A percentile compares a stretch with the other conserved stretches of the same genome.
These are phyloP conservation scores for Daldinia eschscholtzii DNA, from an alignment of 2,329 filamentous ascomycete species.

Conservation along the genomic window DNA sequence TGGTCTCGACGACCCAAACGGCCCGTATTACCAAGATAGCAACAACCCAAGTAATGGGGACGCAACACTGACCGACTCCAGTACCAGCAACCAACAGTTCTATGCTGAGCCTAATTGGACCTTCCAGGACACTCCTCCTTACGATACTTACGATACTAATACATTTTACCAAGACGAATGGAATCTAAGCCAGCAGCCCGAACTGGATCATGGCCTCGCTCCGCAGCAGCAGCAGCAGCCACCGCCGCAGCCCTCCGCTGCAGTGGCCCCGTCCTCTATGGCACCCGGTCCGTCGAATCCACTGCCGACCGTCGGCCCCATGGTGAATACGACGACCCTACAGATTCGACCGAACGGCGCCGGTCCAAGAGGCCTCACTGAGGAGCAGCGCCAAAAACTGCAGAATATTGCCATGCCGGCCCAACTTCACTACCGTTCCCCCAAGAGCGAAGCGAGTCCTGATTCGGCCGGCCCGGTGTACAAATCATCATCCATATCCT, in stretches of 20 bases:
- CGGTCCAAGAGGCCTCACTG: conserved; percentile 62
- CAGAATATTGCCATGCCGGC: conserved; percentile 74
- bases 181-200: conserved; percentile 50
- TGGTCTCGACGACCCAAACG: conserved; percentile 60
- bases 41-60: conserved; percentile 50
- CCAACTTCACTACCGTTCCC: conserved; percentile 71
- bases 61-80: conserved; percentile 42
- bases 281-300: conserved; percentile 54
- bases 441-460: conserved; percentile 69
- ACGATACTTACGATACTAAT: conserved; percentile 59
- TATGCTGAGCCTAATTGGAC: conserved; percentile 61
- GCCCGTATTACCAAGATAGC: conserved; percentile 49
- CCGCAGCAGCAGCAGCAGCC: conserved; percentile 53
- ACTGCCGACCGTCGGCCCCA: conserved; percentile 49
- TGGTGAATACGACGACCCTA: conserved; percentile 47
- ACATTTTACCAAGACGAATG: conserved; percentile 54
- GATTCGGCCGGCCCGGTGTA: conserved; percentile 66
- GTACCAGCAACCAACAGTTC: conserved; percentile 48
- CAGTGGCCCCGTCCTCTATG: conserved; percentile 48
- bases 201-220: conserved; percentile 49
- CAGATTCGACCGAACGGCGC: conserved; percentile 48
- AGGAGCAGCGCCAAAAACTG: conserved; percentile 71
- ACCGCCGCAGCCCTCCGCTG: conserved; percentile 52
- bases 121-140: conserved; percentile 63
- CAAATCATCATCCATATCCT: conserved; percentile 65